A percentile compares a stretch with the other conserved stretches of the same genome.
These are phyloP conservation scores for Penicillium polonicum DNA, from an alignment of 2,329 filamentous ascomycete species.

Conservation along the genomic window DNA sequence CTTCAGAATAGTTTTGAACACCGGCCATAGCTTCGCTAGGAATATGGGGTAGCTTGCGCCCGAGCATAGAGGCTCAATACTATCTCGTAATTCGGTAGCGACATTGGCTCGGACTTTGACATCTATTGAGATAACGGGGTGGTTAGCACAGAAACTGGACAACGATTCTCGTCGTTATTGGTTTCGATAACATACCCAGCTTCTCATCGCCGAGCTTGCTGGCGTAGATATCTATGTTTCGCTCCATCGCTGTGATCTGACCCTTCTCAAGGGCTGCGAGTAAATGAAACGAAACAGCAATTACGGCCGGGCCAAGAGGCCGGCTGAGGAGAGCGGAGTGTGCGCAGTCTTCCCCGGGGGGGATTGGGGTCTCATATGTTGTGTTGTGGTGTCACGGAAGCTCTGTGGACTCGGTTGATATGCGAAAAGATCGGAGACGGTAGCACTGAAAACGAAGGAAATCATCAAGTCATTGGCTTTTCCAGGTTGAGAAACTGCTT, in stretches of 20 bases:
- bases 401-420: conserved; percentile 26
- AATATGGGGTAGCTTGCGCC: conserved; percentile 76
- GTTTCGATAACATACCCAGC: conserved; percentile 41
- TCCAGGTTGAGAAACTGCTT: conserved; percentile 9
- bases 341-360: conserved; percentile 25
- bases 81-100: conserved; percentile 84
- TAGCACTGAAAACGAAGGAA: conserved; percentile 17
- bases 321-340: conserved; percentile 33
- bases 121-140: conserved; percentile 54
- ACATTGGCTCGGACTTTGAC: conserved; percentile 76
- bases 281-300: conserved; percentile 22
- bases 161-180: neutral
- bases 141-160: neutral
- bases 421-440: conserved; percentile 28
- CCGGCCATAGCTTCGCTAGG: conserved; percentile 81
- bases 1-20: conserved; percentile 81
- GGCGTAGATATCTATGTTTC: conserved; percentile 52
- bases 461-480: conserved; percentile 37
- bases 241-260: conserved; percentile 40
- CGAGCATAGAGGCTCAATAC: conserved; percentile 78
- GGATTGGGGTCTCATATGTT: conserved; percentile 32
- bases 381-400: conserved; percentile 22
- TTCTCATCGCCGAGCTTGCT: conserved; percentile 50
- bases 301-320: conserved; percentile 41
- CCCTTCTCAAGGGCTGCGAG: conserved; percentile 24